phyloP scores from a whole-genome alignment of 2,329 filamentous ascomycete genomes.

The Mycocentrospora acerina region DNA sequence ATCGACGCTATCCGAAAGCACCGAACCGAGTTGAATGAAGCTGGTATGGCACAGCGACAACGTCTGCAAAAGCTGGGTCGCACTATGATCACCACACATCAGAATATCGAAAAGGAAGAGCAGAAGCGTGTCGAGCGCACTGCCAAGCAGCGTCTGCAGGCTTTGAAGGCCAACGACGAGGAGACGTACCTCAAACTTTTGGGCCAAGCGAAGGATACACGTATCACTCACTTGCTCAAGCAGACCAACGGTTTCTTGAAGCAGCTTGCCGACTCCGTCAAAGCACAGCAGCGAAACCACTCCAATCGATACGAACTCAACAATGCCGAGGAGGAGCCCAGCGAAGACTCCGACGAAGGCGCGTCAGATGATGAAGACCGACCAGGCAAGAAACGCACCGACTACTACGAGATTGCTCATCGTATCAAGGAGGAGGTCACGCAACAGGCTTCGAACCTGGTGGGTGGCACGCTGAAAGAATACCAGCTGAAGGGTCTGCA shows the following conservation, averaged over 20 bases:
- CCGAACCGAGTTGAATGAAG: constrained; percentile 72
- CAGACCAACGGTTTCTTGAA: constrained; percentile 98
- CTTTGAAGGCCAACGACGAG: constrained; percentile 97
- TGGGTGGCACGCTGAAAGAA: constrained; percentile 91
- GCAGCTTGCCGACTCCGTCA: constrained; percentile 91
- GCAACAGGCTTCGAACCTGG: constrained; percentile 78
- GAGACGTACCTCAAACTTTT: constrained; percentile 97
- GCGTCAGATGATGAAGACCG: constrained; percentile 67
- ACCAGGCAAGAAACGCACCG: constrained; percentile 75
- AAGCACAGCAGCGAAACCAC: constrained; percentile 84
- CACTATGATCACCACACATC: constrained; percentile 85
- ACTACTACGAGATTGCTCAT: constrained; percentile 98
- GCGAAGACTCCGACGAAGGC: constrained; percentile 59
- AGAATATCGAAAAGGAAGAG: constrained; percentile 98
- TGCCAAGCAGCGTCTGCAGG: constrained; percentile 98
- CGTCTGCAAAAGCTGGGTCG: constrained; percentile 85
- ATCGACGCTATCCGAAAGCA: constrained; percentile 84
- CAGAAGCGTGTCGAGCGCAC: constrained; percentile 97
- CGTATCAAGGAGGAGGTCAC: constrained; percentile 90
- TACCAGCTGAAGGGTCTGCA: constrained; percentile 98
- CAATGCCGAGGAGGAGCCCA: constrained; percentile 50
- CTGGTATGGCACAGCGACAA: constrained; percentile 65
- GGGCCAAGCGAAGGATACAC: constrained; percentile 97
- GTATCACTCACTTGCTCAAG: constrained; percentile 94
- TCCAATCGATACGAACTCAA: constrained; percentile 76